These are phyloP conservation scores for Anacardium occidentale DNA, from an alignment of 345 rosid genomes.

Conservation along the genomic window DNA sequence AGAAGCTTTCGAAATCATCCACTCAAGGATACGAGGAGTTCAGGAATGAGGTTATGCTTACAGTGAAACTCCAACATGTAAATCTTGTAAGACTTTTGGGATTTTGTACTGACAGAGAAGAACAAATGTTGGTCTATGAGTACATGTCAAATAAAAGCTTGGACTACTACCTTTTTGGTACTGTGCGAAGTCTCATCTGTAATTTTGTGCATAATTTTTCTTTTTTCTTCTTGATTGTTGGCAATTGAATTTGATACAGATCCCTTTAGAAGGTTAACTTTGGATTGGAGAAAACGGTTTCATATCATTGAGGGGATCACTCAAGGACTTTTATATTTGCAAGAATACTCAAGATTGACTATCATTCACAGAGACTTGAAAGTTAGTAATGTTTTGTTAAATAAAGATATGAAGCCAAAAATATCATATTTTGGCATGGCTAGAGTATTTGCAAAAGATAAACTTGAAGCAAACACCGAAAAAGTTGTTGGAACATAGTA, in stretches of 20 bases:
- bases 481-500: constrained; percentile 46
- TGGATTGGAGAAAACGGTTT: constrained; percentile 19
- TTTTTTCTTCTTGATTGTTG: not conserved
- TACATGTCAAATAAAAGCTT: constrained; percentile 18
- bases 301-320: constrained; percentile 18
- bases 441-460: constrained; percentile 32
- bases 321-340: constrained; percentile 32
- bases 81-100: constrained; percentile 19
- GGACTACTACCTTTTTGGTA: constrained; percentile 18
- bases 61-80: constrained; percentile 16
- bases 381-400: constrained; percentile 37
- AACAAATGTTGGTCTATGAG: constrained; percentile 17
- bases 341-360: constrained; percentile 26
- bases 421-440: constrained; percentile 58
- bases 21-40: constrained; percentile 15
- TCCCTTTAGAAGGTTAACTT: not conserved
- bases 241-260: not conserved
- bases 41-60: constrained; percentile 12
- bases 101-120: constrained; percentile 4
- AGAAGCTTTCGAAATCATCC: constrained; percentile 28
- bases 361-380: constrained; percentile 1
- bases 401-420: constrained; percentile 40
- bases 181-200: not conserved
- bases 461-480: constrained; percentile 29
- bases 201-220: not conserved